Evolutionary conservation across 768 basidiomycete species (phyloP).

Genomic region (Lentinula raphanica): DNA sequence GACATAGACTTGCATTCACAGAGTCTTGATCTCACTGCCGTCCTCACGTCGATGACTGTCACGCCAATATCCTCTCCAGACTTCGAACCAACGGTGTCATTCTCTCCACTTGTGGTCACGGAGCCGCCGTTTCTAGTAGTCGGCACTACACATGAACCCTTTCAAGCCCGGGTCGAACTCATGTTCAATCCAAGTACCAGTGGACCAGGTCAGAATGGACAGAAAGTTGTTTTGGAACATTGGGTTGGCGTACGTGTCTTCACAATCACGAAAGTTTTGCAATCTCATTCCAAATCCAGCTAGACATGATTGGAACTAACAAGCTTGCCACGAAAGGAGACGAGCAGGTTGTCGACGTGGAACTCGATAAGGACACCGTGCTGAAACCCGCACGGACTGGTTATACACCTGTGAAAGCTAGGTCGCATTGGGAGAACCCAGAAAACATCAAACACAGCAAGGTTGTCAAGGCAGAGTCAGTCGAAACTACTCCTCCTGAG

Average conservation of each 20-base stretch:
- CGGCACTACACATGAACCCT: constrained; percentile 36
- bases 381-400: constrained; percentile 28
- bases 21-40: constrained; percentile 38
- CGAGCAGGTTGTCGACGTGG: constrained; percentile 49
- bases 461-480: neutral
- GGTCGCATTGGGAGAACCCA: constrained; percentile 32
- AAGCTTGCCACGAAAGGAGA: constrained; percentile 33
- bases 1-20: neutral
- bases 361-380: constrained; percentile 43
- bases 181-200: constrained; percentile 33
- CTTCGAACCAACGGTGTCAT: constrained; percentile 9
- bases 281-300: constrained; percentile 19
- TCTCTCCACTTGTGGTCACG: constrained; percentile 16
- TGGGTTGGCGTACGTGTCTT: constrained; percentile 45
- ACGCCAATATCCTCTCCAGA: constrained; percentile 18
- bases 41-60: constrained; percentile 36
- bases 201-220: constrained; percentile 21
- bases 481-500: neutral
- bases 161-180: constrained; percentile 42
- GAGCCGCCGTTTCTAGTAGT: constrained; percentile 42
- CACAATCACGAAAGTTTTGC: neutral
- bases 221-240: constrained; percentile 40
- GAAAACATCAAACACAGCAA: neutral
- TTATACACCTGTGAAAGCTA: constrained; percentile 28
- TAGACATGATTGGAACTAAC: constrained; percentile 25